Evolutionary conservation across 768 basidiomycete species (phyloP), one percentile per base, ranked within the genome.

Genomic region (Lactarius tabidus): DNA sequence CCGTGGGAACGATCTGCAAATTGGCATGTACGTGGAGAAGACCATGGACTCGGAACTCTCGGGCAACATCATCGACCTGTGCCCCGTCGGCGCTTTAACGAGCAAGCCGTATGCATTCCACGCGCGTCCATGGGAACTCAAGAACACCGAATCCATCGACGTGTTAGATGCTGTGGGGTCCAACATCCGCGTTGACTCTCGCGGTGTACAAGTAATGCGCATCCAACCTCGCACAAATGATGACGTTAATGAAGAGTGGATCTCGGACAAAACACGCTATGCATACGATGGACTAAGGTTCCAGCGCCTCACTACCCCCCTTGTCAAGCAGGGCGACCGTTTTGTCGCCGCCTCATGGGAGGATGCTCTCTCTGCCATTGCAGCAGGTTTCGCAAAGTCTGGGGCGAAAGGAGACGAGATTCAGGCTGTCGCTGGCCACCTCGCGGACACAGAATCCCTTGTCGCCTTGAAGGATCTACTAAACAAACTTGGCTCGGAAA

Each of bases 211-310:
- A 75, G 96, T 98, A 68, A 98, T 98, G 95, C 89, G 97, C 57
- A 84, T 99, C 70, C 95, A 97, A 73, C 97, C 97, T 1, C 85
- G 91, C 72, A 91, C 93, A 57, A 98, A 98, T 74, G 97, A 98
- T 76, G 92, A 97, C 70, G 88, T 99, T 69, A 99, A 99, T 76
- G 97, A 99, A 80, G 97, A 99, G 76, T 98, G 97, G 97, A 96
- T 99, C 75, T 94, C 85, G 76, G 97, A 99, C 83, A 99, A 99
- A 84, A 95, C 96, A 2, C 91, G 97, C 63, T 95, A 94, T 75
- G 91, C 96, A 1, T 91, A 95, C 75, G 97, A 99, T 72, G 97
- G 97, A 12, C 84, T 99, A 36, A 87, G 86, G 72, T 96, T 93
- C 82, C 97, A 99, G 76, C 90, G 96, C 26, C 80, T 99, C 71